These are phyloP conservation scores for Tylopilus rubrobrunneus DNA, from an alignment of 768 basidiomycete species.

Conservation along the genomic window DNA sequence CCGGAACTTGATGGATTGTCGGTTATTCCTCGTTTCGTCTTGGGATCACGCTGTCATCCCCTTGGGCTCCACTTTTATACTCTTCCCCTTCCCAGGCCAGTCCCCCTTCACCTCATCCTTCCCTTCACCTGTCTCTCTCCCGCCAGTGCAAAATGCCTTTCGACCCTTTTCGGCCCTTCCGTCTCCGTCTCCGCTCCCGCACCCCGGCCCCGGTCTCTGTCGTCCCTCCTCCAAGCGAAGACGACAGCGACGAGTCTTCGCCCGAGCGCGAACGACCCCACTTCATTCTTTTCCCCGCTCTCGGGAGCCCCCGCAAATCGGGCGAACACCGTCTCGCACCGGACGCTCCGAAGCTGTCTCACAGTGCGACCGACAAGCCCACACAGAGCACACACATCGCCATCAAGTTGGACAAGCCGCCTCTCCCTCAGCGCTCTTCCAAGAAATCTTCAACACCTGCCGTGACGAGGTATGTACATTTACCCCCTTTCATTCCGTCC, in stretches of 20 bases:
- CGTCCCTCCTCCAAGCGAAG: slow-evolving; percentile 6
- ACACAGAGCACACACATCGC: not conserved
- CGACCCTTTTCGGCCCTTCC: slow-evolving; percentile 22
- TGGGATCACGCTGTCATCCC: slow-evolving; percentile 6
- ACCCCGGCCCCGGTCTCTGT: not conserved
- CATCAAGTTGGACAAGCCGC: not conserved
- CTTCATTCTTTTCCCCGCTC: slow-evolving; percentile 3
- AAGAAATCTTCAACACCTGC: slow-evolving; percentile 1
- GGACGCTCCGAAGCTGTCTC: not conserved
- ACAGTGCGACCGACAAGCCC: not conserved
- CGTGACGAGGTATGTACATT: slow-evolving; percentile 14
- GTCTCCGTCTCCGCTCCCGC: slow-evolving; percentile 17
- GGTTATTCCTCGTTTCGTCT: slow-evolving; percentile 6
- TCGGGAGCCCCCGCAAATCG: slow-evolving; percentile 2
- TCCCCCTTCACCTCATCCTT: too few species aligned
- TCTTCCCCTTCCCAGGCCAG: not conserved
- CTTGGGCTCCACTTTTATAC: slow-evolving; percentile 6
- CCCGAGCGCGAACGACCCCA: slow-evolving; percentile 9
- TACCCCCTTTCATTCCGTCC: not conserved
- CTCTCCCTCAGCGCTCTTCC: not conserved
- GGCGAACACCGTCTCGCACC: slow-evolving; percentile 1
- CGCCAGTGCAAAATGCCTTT: slow-evolving; percentile 15
- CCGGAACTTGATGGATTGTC: not conserved
- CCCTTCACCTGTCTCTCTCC: too few species aligned
- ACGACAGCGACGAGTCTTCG: slow-evolving; percentile 25